phyloP scores from a whole-genome alignment of 371 early-diverging fungal genomes.

The Mucor plumbeus region DNA sequence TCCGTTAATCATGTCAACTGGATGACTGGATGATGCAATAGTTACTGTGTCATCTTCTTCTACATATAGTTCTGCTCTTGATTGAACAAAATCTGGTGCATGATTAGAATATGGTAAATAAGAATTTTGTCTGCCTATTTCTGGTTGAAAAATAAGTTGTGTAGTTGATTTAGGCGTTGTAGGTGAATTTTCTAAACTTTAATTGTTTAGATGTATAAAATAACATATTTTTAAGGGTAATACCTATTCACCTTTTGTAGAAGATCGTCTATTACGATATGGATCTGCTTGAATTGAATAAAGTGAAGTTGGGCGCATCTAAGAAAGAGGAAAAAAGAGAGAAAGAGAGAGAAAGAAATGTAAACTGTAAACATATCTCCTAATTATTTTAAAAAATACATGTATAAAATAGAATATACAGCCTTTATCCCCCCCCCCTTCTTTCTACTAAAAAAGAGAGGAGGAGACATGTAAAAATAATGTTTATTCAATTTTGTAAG shows the following conservation, averaged over 20 bases:
- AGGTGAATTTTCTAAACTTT: neutral
- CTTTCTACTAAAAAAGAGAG: neutral
- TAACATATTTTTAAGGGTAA: neutral
- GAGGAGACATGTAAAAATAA: conserved; percentile 4
- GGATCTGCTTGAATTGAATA: conserved; percentile 23
- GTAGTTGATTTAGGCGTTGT: conserved; percentile 19
- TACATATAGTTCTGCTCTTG: conserved; percentile 27
- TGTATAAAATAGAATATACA: neutral
- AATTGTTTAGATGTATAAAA: neutral
- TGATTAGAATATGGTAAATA: conserved; percentile 48
- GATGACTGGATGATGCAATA: conserved; percentile 5
- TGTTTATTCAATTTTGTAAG: neutral
- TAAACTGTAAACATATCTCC: neutral
- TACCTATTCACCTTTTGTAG: conserved; percentile 29
- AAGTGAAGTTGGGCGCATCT: conserved; percentile 17
- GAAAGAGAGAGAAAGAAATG: neutral
- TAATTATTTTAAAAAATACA: neutral
- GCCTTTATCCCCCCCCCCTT: neutral
- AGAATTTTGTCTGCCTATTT: conserved; percentile 31
- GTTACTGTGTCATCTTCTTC: conserved; percentile 28
- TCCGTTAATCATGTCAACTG: conserved; percentile 22
- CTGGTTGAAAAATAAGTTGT: conserved; percentile 18
- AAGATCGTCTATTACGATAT: conserved; percentile 24
- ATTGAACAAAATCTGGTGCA: conserved; percentile 27
- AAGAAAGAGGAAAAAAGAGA: neutral